Conservation (phyloP, 2,329 filamentous ascomycete species). For the Aspergillus candidus region DNA sequence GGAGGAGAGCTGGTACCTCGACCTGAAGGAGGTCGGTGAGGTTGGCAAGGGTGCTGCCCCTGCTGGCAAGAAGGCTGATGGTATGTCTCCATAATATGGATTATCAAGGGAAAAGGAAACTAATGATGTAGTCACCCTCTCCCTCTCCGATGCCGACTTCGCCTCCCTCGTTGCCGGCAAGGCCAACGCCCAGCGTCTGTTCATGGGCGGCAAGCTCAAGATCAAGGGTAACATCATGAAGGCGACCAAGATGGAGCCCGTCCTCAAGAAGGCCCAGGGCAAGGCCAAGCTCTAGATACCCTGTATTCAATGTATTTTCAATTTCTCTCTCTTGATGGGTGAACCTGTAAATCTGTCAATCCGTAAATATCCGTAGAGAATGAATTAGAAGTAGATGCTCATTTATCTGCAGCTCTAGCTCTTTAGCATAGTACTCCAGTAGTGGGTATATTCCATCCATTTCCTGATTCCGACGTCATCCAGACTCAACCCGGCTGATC, state of each 20-base stretch:
- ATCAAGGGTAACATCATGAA: slow-evolving; percentile 98
- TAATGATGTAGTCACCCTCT: slow-evolving; percentile 63
- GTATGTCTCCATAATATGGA: slow-evolving; percentile 47
- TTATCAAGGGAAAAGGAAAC: background rate
- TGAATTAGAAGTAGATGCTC: too few relatives aligned
- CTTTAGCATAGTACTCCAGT: too few relatives aligned
- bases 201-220: slow-evolving; percentile 99
- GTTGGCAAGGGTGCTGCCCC: slow-evolving; percentile 69
- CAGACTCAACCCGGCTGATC: too few relatives aligned
- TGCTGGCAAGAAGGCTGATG: slow-evolving; percentile 70
- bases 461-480: too few relatives aligned
- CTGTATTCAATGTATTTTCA: slow-evolving; percentile 9
- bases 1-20: slow-evolving; percentile 85
- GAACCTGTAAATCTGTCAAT: too few relatives aligned
- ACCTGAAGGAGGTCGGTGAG: slow-evolving; percentile 82
- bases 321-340: too few relatives aligned
- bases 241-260: slow-evolving; percentile 88
- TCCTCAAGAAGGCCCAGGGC: slow-evolving; percentile 78
- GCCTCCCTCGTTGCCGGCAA: slow-evolving; percentile 74
- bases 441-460: too few relatives aligned
- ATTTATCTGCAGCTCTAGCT: too few relatives aligned
- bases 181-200: slow-evolving; percentile 88
- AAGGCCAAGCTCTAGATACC: slow-evolving; percentile 72
- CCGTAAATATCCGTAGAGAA: too few relatives aligned
- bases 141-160: slow-evolving; percentile 81